Evolutionary conservation across 2,329 filamentous ascomycete species (phyloP).

Genomic region (Alternaria burnsii): DNA sequence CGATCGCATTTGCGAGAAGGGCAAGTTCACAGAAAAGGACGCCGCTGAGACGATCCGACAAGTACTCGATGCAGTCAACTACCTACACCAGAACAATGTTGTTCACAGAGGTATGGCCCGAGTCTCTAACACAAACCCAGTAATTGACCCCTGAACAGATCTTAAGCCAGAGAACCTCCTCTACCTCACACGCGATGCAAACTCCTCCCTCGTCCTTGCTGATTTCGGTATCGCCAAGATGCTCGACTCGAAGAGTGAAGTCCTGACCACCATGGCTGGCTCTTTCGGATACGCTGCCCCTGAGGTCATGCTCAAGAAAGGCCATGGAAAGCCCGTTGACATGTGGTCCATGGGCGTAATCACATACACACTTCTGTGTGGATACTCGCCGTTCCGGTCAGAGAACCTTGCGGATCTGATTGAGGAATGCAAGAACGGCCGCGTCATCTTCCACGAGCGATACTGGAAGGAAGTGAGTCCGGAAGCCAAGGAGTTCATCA

Average conservation of each 20-base stretch:
- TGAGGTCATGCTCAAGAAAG: slow-evolving; percentile 97
- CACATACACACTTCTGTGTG: slow-evolving; percentile 96
- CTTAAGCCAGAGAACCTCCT: slow-evolving; percentile 98
- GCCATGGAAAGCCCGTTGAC: slow-evolving; percentile 97
- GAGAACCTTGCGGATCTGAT: slow-evolving; percentile 94
- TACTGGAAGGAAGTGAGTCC: slow-evolving; percentile 98
- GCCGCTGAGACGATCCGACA: slow-evolving; percentile 95
- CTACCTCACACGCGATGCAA: slow-evolving; percentile 78
- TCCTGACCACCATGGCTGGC: slow-evolving; percentile 97
- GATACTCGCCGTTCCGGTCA: slow-evolving; percentile 96
- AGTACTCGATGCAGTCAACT: slow-evolving; percentile 90
- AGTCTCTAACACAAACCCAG: background rate
- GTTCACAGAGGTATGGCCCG: slow-evolving; percentile 81
- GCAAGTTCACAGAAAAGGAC: slow-evolving; percentile 98
- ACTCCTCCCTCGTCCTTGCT: slow-evolving; percentile 89
- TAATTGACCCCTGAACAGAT: slow-evolving; percentile 64
- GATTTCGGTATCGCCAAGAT: slow-evolving; percentile 99
- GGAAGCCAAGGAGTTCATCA: slow-evolving; percentile 95
- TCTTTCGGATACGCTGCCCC: slow-evolving; percentile 98
- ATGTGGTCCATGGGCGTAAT: slow-evolving; percentile 99
- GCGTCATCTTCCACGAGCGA: slow-evolving; percentile 93
- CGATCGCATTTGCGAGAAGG: slow-evolving; percentile 96
- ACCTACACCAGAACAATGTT: slow-evolving; percentile 92
- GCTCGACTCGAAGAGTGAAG: slow-evolving; percentile 87
- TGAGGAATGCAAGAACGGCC: slow-evolving; percentile 85